phyloP scores from a whole-genome alignment of 169 alveolate genomes.

The Eimeria acervulina region DNA sequence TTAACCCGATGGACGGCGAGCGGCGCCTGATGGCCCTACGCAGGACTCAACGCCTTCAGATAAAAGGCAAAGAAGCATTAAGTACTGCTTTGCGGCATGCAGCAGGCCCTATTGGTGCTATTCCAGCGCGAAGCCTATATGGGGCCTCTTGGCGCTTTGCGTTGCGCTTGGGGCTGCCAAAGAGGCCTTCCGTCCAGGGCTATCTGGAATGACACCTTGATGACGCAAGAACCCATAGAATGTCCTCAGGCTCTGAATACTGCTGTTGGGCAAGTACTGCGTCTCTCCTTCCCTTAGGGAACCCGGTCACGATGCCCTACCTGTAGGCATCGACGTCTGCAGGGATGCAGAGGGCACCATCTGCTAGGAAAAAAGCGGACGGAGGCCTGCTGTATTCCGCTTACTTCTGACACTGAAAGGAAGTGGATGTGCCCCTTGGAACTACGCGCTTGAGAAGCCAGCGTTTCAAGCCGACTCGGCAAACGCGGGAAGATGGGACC shows the following conservation, averaged over 20 bases:
- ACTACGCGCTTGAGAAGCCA: background rate
- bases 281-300: conserved; percentile 13
- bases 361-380: conserved; percentile 20
- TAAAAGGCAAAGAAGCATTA: background rate
- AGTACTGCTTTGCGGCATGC: background rate
- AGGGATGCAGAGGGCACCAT: background rate
- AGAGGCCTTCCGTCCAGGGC: background rate
- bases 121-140: background rate
- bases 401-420: background rate
- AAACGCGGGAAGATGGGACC: conserved; percentile 41
- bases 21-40: background rate
- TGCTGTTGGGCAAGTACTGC: conserved; percentile 13
- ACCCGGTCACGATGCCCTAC: conserved; percentile 13
- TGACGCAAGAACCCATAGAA: background rate
- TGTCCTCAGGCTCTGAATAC: background rate
- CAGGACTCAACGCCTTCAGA: background rate
- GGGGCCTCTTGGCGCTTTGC: background rate
- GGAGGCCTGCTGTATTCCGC: background rate
- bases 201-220: background rate
- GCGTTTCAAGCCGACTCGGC: conserved; percentile 36
- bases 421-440: background rate
- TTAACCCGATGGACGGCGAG: background rate
- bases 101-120: background rate
- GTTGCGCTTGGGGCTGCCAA: background rate
- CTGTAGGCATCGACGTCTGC: conserved; percentile 61